Evolutionary conservation across 2,329 filamentous ascomycete genomes (phyloP), one percentile per base, ranked within the genome.

Genomic region (Huntiella abstrusa): DNA sequence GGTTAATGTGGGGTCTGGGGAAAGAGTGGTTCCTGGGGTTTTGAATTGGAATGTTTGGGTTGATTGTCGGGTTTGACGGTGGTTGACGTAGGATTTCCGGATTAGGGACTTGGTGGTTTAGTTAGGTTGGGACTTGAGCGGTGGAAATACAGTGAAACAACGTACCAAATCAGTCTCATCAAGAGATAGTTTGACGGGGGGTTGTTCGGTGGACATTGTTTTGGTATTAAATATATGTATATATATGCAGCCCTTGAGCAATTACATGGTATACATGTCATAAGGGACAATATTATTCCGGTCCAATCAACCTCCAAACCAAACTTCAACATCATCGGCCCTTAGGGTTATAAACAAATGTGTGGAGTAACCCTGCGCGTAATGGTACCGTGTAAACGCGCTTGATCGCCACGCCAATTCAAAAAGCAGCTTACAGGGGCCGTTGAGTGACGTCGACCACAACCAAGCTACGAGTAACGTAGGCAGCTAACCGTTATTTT

Each of bases 1-100:
- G 16, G 40, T 43, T 12, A 49, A 33, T 11, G 40, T 46, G 1
- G 71, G 71, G 38, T 78, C 69, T 53, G 80, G 71, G 32, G 94
- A 64, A 47, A 78, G 77, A 43, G 77, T 64, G 1, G 95, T 69
- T 47, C 84, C 77, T 2, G 78, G 36, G 1, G 43, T 38, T 2
- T 75, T 56, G 49, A 95, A 78, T 54, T 80, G 84, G 8, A 69
- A 70, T 53, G 70, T 78, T 58, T 92, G 86, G 54, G 87, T 77
- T 3, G 64, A 67, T 57, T 92, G 93, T 48, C 88, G 76, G 40
- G 72, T 77, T 4, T 64, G 70, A 43, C 88, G 78, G 57, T 96
- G 88, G 1, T 66, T 69, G 8, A 71, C 66, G 59, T 95, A 96
- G 37, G 77, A 70, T 5, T 64, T 60, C 62, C 87, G 83, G 8